Percentiles rank a stretch among this genome's conserved stretches.
Conservation (phyloP, 331 rosid species). For the Arachis monticola region DNA sequence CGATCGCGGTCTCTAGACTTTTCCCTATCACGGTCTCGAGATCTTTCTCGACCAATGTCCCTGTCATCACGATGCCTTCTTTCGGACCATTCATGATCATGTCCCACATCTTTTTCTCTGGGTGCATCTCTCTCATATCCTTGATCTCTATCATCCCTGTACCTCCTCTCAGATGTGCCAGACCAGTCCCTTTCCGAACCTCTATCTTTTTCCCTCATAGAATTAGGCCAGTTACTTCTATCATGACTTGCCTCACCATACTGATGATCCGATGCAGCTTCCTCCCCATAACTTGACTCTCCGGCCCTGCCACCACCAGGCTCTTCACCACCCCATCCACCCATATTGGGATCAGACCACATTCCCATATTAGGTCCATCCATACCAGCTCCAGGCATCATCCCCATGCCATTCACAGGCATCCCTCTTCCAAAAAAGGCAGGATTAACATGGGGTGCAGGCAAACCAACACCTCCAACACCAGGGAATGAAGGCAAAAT, state of each 20-base stretch:
- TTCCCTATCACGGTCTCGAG: slow-evolving; percentile 66
- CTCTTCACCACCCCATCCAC: slow-evolving; percentile 93
- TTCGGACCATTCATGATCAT: slow-evolving; percentile 69
- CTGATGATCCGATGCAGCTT: slow-evolving; percentile 91
- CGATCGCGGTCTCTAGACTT: slow-evolving; percentile 51
- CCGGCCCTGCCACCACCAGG: slow-evolving; percentile 88
- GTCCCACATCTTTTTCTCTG: slow-evolving; percentile 67
- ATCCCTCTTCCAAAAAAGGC: slow-evolving; percentile 97
- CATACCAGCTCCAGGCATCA: slow-evolving; percentile 84
- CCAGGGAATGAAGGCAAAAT: slow-evolving; percentile 81
- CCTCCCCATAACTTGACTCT: slow-evolving; percentile 98
- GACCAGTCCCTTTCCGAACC: slow-evolving; percentile 92
- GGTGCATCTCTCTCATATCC: slow-evolving; percentile 73
- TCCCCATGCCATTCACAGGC: slow-evolving; percentile 97
- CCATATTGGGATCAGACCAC: slow-evolving; percentile 96
- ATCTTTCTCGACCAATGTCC: slow-evolving; percentile 64
- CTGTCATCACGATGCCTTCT: slow-evolving; percentile 71
- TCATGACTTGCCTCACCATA: slow-evolving; percentile 88
- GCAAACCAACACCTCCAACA: slow-evolving; percentile 87
- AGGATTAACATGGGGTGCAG: slow-evolving; percentile 98
- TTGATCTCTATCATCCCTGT: slow-evolving; percentile 78
- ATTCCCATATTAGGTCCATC: slow-evolving; percentile 97
- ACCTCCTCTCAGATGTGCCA: slow-evolving; percentile 80
- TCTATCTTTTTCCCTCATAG: slow-evolving; percentile 78
- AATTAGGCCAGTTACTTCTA: slow-evolving; percentile 76